Evolutionary conservation across 352 stramenopile species (phyloP).

Genomic region (Globisporangium takayamanum): DNA sequence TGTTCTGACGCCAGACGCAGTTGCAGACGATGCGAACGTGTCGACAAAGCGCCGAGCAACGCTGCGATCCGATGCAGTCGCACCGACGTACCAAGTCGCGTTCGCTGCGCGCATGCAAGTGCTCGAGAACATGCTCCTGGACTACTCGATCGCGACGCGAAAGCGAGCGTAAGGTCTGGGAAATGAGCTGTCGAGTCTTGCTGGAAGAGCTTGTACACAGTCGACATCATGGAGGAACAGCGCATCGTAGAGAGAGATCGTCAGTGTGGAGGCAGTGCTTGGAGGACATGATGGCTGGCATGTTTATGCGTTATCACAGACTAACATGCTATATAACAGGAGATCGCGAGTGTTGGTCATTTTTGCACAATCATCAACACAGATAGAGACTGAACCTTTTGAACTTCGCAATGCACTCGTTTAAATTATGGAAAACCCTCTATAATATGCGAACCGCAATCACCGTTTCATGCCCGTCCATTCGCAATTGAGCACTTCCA

Average conservation of each 20-base stretch:
- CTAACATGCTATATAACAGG: background rate
- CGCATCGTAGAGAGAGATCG: background rate
- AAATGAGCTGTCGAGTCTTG: background rate
- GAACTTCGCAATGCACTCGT: too few species aligned
- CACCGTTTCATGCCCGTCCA: background rate
- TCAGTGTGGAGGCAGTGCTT: too few species aligned
- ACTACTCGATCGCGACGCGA: slow-evolving; percentile 1
- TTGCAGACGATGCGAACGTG: background rate
- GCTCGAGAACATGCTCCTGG: slow-evolving; percentile 16
- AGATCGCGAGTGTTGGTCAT: background rate
- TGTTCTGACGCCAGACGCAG: background rate
- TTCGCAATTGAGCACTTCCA: background rate
- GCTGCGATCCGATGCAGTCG: background rate
- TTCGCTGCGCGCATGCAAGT: slow-evolving; percentile 5
- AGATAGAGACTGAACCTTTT: background rate
- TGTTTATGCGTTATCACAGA: background rate
- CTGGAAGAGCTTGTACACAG: background rate
- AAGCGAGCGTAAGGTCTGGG: background rate
- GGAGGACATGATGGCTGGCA: too few species aligned
- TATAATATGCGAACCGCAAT: too few species aligned
- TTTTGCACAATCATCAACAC: background rate
- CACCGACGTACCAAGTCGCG: slow-evolving; percentile 3
- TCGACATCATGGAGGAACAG: background rate
- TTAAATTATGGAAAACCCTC: background rate
- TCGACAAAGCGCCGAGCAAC: background rate